Conservation (phyloP, 208 protist species). For the Blechomonas ayalai region DNA sequence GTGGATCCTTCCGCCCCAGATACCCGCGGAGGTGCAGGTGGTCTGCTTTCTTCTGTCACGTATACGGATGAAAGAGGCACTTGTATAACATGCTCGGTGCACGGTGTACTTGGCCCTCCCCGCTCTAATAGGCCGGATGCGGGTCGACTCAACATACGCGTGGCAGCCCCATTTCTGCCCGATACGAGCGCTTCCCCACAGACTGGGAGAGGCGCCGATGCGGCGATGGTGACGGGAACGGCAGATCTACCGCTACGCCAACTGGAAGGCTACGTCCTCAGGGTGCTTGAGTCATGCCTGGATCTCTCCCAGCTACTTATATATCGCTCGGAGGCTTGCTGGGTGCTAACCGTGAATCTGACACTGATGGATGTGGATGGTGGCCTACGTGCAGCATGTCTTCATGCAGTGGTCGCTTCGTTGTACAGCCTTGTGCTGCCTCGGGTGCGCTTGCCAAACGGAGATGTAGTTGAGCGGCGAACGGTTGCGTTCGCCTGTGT, state of each 20-base stretch:
- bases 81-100: slow-evolving; percentile 48
- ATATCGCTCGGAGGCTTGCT: slow-evolving; percentile 71
- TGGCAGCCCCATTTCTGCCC: slow-evolving; percentile 59
- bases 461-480: slow-evolving; percentile 39
- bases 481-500: slow-evolving; percentile 27
- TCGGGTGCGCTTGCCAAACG: slow-evolving; percentile 61
- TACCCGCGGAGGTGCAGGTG: slow-evolving; percentile 1
- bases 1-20: not conserved
- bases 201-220: slow-evolving; percentile 3
- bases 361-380: slow-evolving; percentile 73
- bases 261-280: slow-evolving; percentile 57
- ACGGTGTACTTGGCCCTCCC: slow-evolving; percentile 70
- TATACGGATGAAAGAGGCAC: slow-evolving; percentile 69
- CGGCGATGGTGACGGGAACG: slow-evolving; percentile 10
- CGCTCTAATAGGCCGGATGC: slow-evolving; percentile 27
- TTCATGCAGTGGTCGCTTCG: slow-evolving; percentile 65
- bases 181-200: slow-evolving; percentile 8
- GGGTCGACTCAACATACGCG: slow-evolving; percentile 62
- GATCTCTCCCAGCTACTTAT: slow-evolving; percentile 48
- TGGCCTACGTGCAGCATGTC: slow-evolving; percentile 39
- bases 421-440: slow-evolving; percentile 54
- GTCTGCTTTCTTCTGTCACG: slow-evolving; percentile 52
- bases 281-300: slow-evolving; percentile 43
- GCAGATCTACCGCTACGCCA: slow-evolving; percentile 54
- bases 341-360: slow-evolving; percentile 65